These are phyloP conservation scores for Penicillium coffeae DNA, from an alignment of 495 filamentous ascomycete species.

Conservation along the genomic window DNA sequence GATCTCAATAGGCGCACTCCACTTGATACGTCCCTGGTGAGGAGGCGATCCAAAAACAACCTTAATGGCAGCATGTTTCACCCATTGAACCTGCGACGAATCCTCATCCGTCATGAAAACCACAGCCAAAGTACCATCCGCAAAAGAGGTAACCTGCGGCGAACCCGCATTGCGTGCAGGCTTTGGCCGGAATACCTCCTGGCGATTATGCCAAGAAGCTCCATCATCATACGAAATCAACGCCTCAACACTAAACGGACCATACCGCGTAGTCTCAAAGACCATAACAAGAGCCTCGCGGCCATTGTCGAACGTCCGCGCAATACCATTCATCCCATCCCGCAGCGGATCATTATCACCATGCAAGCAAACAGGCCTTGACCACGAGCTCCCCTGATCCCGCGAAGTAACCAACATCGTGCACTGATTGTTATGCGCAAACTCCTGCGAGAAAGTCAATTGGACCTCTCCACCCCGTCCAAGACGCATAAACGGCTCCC, in stretches of 20 bases:
- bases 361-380: constrained; percentile 40
- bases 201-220: constrained; percentile 47
- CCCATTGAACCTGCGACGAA: constrained; percentile 30
- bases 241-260: constrained; percentile 52
- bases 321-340: constrained; percentile 62
- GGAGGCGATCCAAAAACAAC: constrained; percentile 35
- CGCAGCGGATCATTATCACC: constrained; percentile 41
- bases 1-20: constrained; percentile 26
- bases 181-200: constrained; percentile 46
- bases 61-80: constrained; percentile 39
- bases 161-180: constrained; percentile 51
- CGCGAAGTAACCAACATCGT: constrained; percentile 53
- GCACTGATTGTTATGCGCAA: constrained; percentile 53
- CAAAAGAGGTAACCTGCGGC: constrained; percentile 54
- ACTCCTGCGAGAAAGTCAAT: constrained; percentile 57
- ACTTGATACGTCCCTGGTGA: constrained; percentile 32
- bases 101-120: constrained; percentile 65
- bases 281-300: constrained; percentile 51
- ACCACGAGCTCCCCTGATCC: constrained; percentile 54
- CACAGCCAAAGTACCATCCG: constrained; percentile 52
- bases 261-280: constrained; percentile 52
- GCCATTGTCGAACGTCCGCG: constrained; percentile 36
- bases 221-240: constrained; percentile 57
- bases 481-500: constrained; percentile 60
- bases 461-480: constrained; percentile 49